phyloP scores from a whole-genome alignment of 2,329 filamentous ascomycete genomes.

The Pestalotiopsis sp. region DNA sequence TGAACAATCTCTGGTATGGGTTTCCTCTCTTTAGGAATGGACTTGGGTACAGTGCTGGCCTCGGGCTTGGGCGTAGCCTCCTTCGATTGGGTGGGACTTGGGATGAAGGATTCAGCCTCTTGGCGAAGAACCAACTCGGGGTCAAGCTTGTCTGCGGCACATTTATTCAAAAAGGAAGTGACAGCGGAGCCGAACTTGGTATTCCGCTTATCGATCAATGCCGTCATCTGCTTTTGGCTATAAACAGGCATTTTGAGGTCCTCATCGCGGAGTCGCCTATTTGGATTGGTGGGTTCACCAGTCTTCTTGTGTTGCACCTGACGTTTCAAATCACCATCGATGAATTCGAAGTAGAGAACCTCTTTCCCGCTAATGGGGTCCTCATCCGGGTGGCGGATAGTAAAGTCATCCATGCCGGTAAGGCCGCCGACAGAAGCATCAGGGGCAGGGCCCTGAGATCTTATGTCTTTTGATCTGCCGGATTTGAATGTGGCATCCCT shows the following conservation, averaged over 20 bases:
- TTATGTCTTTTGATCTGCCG: slow-evolving; percentile 51
- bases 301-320: slow-evolving; percentile 74
- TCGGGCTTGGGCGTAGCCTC: slow-evolving; percentile 31
- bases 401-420: slow-evolving; percentile 49
- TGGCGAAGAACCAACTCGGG: slow-evolving; percentile 66
- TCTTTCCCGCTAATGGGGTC: slow-evolving; percentile 51
- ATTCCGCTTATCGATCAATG: slow-evolving; percentile 87
- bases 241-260: slow-evolving; percentile 89
- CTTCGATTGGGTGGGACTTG: slow-evolving; percentile 52
- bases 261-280: slow-evolving; percentile 71
- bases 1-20: slow-evolving; percentile 81
- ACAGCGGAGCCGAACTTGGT: slow-evolving; percentile 78
- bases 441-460: slow-evolving; percentile 49
- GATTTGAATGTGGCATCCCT: slow-evolving; percentile 66
- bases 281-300: slow-evolving; percentile 69
- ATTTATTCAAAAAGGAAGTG: slow-evolving; percentile 75
- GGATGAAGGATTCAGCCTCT: slow-evolving; percentile 62
- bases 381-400: slow-evolving; percentile 31
- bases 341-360: slow-evolving; percentile 87
- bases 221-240: slow-evolving; percentile 89
- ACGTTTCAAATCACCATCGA: slow-evolving; percentile 87
- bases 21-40: slow-evolving; percentile 79
- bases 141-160: slow-evolving; percentile 64
- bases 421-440: slow-evolving; percentile 60
- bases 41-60: slow-evolving; percentile 58